Evolutionary conservation across 257 asterid species (phyloP).

Genomic region (Solanum boliviense): DNA sequence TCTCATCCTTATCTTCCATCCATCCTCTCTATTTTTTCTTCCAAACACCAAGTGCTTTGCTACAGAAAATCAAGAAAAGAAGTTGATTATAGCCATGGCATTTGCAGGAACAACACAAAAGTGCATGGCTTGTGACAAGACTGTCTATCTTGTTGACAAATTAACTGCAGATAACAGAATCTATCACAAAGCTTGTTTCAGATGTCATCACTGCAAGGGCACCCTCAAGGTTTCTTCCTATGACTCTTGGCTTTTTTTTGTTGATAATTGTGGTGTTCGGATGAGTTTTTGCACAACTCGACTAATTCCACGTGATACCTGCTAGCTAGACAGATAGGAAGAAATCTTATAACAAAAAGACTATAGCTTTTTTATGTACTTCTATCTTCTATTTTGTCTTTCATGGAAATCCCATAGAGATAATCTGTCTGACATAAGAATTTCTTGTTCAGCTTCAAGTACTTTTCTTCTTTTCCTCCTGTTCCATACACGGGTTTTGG

Average conservation of each 20-base stretch:
- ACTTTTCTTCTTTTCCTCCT: background rate
- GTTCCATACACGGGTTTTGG: background rate
- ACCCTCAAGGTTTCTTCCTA: conserved; percentile 61
- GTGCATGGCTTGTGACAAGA: conserved; percentile 92
- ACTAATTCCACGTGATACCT: background rate
- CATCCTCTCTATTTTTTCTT: background rate
- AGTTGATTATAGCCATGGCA: conserved; percentile 38
- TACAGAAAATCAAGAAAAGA: background rate
- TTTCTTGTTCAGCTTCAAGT: background rate
- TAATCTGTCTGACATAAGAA: background rate
- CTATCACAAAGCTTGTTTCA: conserved; percentile 89
- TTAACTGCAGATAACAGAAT: conserved; percentile 80
- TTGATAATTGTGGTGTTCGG: background rate
- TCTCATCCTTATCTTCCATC: conserved; percentile 16
- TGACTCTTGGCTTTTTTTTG: background rate
- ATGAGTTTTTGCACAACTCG: background rate
- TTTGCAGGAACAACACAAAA: conserved; percentile 98
- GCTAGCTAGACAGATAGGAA: background rate
- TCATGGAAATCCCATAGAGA: background rate
- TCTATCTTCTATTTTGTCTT: background rate
- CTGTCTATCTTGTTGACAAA: conserved; percentile 88
- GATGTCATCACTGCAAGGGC: conserved; percentile 96
- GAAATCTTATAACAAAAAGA: background rate
- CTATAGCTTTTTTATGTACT: background rate
- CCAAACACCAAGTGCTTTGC: background rate